A percentile compares a stretch with the other conserved stretches of the same genome.
Conservation (phyloP, 768 basidiomycete species). For the Kwoniella shandongensis region DNA sequence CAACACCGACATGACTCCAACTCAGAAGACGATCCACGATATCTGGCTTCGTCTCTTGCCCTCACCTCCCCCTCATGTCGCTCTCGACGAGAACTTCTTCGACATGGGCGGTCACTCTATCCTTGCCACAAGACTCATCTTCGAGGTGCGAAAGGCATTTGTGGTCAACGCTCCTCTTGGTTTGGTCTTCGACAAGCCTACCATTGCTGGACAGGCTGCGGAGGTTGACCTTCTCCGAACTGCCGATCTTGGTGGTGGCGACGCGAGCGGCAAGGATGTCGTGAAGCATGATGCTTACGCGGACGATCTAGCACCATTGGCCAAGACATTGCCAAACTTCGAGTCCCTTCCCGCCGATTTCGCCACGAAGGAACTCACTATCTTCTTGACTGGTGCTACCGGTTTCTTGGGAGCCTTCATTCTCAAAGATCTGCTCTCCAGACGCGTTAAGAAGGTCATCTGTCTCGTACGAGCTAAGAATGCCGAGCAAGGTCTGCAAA, state of each 20-base stretch:
- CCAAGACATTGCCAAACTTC: slow-evolving; percentile 66
- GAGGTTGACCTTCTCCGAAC: slow-evolving; percentile 74
- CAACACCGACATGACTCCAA: slow-evolving; percentile 60
- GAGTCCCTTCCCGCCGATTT: slow-evolving; percentile 64
- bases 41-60: slow-evolving; percentile 84
- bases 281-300: slow-evolving; percentile 62
- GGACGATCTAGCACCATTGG: slow-evolving; percentile 69
- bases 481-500: slow-evolving; percentile 63
- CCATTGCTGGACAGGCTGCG: slow-evolving; percentile 70
- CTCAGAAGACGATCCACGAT: slow-evolving; percentile 74
- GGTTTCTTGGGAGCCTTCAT: slow-evolving; percentile 96
- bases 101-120: slow-evolving; percentile 98
- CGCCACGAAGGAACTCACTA: slow-evolving; percentile 61
- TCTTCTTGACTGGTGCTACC: slow-evolving; percentile 95
- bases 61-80: slow-evolving; percentile 71
- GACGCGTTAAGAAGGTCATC: slow-evolving; percentile 77
- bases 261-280: slow-evolving; percentile 25
- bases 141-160: slow-evolving; percentile 90
- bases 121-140: slow-evolving; percentile 92
- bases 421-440: slow-evolving; percentile 70
- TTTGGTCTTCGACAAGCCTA: slow-evolving; percentile 86
- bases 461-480: slow-evolving; percentile 82
- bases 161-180: slow-evolving; percentile 87
- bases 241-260: slow-evolving; percentile 71
- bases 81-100: slow-evolving; percentile 92